Evolutionary conservation across 1,284 basidiomycete species (phyloP).

Genomic region (Calocybe gambosa): DNA sequence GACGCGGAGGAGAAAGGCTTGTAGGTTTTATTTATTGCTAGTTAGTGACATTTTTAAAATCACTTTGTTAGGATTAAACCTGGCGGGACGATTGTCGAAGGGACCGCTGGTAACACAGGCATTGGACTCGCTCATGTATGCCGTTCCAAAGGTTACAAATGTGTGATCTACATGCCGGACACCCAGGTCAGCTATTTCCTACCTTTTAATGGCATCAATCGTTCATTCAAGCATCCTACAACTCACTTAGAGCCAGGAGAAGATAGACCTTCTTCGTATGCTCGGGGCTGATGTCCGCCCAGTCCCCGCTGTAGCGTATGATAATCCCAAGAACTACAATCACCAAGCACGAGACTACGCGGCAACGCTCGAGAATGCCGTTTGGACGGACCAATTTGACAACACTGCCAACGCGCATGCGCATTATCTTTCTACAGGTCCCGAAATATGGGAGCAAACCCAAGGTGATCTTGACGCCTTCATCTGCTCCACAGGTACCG

Average conservation of each 20-base stretch:
- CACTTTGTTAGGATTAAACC: conserved; percentile 63
- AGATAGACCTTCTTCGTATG: conserved; percentile 96
- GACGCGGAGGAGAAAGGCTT: conserved; percentile 85
- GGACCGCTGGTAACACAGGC: conserved; percentile 98
- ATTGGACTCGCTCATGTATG: conserved; percentile 96
- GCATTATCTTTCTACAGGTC: conserved; percentile 90
- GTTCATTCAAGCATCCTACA: not conserved
- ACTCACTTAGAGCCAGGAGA: conserved; percentile 85
- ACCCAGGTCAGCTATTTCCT: conserved; percentile 58
- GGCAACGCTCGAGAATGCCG: conserved; percentile 75
- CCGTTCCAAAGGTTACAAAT: conserved; percentile 88
- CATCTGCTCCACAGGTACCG: conserved; percentile 92
- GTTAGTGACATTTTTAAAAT: conserved; percentile 4
- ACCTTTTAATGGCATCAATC: not conserved
- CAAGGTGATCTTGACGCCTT: conserved; percentile 82
- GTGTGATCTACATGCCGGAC: conserved; percentile 99
- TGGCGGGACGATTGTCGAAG: conserved; percentile 95
- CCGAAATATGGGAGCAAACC: conserved; percentile 96
- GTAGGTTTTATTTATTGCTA: conserved; percentile 33
- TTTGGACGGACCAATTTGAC: conserved; percentile 99
- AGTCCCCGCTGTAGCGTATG: conserved; percentile 94
- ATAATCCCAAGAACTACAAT: conserved; percentile 97
- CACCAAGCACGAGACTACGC: conserved; percentile 95
- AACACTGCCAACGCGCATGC: conserved; percentile 86
- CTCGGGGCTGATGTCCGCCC: conserved; percentile 94